Evolutionary conservation across 2,329 filamentous ascomycete genomes (phyloP).

Genomic region (Dactylella cylindrospora): DNA sequence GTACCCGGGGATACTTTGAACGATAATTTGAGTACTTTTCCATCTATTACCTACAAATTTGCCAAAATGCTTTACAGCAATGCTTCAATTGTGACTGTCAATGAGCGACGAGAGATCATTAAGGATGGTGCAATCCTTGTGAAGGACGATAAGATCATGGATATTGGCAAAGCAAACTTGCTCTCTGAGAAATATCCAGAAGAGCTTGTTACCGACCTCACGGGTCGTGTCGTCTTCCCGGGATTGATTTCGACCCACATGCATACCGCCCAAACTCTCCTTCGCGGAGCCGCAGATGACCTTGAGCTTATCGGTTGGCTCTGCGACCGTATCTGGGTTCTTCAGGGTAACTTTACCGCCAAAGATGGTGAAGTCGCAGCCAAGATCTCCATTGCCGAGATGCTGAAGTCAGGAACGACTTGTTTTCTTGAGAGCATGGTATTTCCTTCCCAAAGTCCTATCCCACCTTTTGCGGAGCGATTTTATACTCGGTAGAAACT

Average conservation of each 20-base stretch:
- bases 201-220: constrained; percentile 51
- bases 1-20: too few relatives aligned
- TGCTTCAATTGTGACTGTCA: constrained; percentile 60
- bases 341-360: constrained; percentile 55
- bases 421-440: constrained; percentile 60
- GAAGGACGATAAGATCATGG: constrained; percentile 52
- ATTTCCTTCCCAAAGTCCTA: constrained; percentile 40
- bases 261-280: constrained; percentile 57
- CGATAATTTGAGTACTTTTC: too few relatives aligned
- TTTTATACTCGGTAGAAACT: not conserved
- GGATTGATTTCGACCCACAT: constrained; percentile 59
- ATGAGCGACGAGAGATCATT: constrained; percentile 55
- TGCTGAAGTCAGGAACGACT: constrained; percentile 58
- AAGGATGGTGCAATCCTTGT: constrained; percentile 56
- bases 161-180: constrained; percentile 54
- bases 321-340: constrained; percentile 58
- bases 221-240: constrained; percentile 56
- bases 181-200: constrained; percentile 50
- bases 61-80: constrained; percentile 55
- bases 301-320: constrained; percentile 58
- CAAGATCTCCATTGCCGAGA: constrained; percentile 57
- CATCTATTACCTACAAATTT: too few relatives aligned
- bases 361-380: constrained; percentile 58
- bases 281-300: constrained; percentile 58
- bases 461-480: not conserved